Evolutionary conservation across 495 filamentous ascomycete species (phyloP).

Genomic region (Xylaria acuta): DNA sequence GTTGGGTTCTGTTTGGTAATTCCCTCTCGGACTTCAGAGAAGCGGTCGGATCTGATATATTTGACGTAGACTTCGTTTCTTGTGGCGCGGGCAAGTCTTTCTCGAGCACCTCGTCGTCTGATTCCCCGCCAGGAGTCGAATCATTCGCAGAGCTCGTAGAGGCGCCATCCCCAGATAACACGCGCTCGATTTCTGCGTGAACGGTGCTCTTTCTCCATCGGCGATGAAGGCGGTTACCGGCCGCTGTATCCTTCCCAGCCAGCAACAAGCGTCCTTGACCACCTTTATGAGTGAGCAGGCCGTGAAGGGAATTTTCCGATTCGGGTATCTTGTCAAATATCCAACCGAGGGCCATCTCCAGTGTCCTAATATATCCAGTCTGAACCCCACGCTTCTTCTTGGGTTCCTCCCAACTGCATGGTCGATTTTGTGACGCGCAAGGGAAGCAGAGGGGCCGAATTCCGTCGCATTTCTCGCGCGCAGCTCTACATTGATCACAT

Average conservation of each 20-base stretch:
- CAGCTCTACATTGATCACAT: slow-evolving; percentile 70
- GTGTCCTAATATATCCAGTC: slow-evolving; percentile 66
- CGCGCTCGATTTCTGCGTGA: slow-evolving; percentile 59
- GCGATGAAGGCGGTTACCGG: slow-evolving; percentile 62
- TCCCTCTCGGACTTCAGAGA: slow-evolving; percentile 35
- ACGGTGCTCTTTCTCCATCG: slow-evolving; percentile 64
- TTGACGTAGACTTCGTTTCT: background rate
- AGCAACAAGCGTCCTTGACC: slow-evolving; percentile 35
- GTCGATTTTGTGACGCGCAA: slow-evolving; percentile 63
- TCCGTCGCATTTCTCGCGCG: slow-evolving; percentile 72
- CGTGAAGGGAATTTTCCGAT: slow-evolving; percentile 39
- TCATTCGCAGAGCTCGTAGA: slow-evolving; percentile 27
- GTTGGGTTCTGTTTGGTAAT: slow-evolving; percentile 38
- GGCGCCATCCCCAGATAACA: slow-evolving; percentile 54
- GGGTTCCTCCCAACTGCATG: slow-evolving; percentile 71
- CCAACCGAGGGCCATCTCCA: slow-evolving; percentile 58
- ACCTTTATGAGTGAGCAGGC: slow-evolving; percentile 38
- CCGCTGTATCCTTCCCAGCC: slow-evolving; percentile 55
- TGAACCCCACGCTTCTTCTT: slow-evolving; percentile 76
- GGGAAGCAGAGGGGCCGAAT: slow-evolving; percentile 66
- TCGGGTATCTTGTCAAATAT: slow-evolving; percentile 42
- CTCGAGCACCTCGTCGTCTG: slow-evolving; percentile 37
- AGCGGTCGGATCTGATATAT: background rate
- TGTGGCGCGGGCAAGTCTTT: slow-evolving; percentile 36
- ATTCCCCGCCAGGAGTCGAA: slow-evolving; percentile 46